Evolutionary conservation across 2,329 filamentous ascomycete genomes (phyloP).

Genomic region (Fusarium zealandicum): DNA sequence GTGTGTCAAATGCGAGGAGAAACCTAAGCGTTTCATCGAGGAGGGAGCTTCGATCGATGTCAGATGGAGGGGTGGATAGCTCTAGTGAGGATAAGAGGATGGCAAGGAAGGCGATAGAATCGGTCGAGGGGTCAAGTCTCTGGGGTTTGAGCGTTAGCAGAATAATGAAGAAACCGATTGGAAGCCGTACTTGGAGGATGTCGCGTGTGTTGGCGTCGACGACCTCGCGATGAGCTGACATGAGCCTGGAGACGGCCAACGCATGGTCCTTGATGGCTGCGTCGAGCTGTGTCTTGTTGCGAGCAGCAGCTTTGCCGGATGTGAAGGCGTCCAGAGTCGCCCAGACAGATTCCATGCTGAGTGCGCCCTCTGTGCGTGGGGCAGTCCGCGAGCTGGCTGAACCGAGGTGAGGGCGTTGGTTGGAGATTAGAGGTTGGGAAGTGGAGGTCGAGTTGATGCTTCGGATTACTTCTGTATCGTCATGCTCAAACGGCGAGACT

Average conservation of each 20-base stretch:
- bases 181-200: conserved; percentile 51
- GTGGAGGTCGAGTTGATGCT: conserved; percentile 17
- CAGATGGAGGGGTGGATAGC: conserved; percentile 36
- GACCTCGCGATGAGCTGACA: conserved; percentile 44
- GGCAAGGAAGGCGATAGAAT: conserved; percentile 61
- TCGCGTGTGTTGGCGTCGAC: conserved; percentile 47
- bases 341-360: conserved; percentile 44
- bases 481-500: conserved; percentile 9
- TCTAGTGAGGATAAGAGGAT: conserved; percentile 53
- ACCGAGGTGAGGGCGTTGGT: neutral
- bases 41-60: conserved; percentile 45
- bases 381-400: neutral
- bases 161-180: neutral
- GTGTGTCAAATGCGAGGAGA: conserved; percentile 56
- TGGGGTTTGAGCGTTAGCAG: conserved; percentile 40
- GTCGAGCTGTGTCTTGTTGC: conserved; percentile 50
- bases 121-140: conserved; percentile 55
- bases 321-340: conserved; percentile 53
- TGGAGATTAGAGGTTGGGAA: conserved; percentile 13
- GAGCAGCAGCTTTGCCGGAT: conserved; percentile 38
- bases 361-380: neutral
- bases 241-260: conserved; percentile 47
- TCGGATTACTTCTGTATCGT: conserved; percentile 11
- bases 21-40: conserved; percentile 55
- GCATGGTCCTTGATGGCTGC: conserved; percentile 49